Percentiles rank a stretch among this genome's conserved stretches.
Evolutionary conservation across 1,284 basidiomycete genomes (phyloP).

Genomic region (Marasmius sp.): DNA sequence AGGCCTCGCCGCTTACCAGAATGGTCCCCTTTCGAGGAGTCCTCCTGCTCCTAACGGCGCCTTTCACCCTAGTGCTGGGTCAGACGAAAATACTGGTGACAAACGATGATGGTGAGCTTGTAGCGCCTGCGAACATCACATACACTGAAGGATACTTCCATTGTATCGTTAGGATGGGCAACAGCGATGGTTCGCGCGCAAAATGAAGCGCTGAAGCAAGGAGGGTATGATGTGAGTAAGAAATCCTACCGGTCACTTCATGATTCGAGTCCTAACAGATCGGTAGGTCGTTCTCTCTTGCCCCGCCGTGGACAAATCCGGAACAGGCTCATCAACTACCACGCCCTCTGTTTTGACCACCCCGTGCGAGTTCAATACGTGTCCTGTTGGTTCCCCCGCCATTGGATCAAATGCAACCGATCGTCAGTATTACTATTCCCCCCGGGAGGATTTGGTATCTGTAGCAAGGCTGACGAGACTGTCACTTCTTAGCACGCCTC

Average conservation of each 20-base stretch:
- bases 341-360: constrained; percentile 22
- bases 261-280: not conserved
- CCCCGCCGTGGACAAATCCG: constrained; percentile 39
- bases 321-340: constrained; percentile 30
- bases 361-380: constrained; percentile 39
- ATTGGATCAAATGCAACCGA: constrained; percentile 36
- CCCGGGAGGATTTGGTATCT: no score
- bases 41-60: not conserved
- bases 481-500: constrained; percentile 25
- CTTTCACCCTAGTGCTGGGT: not conserved
- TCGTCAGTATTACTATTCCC: constrained; percentile 25
- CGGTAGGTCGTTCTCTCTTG: constrained; percentile 36
- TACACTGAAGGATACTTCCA: not conserved
- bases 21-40: not conserved
- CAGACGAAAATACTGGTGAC: constrained; percentile 20
- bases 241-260: not conserved
- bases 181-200: constrained; percentile 36
- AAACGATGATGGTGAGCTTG: constrained; percentile 29
- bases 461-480: not conserved
- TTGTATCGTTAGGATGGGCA: constrained; percentile 31
- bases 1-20: not conserved
- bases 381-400: constrained; percentile 36
- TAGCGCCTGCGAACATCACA: not conserved
- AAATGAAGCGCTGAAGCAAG: constrained; percentile 28
- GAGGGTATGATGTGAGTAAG: constrained; percentile 29